Evolutionary conservation across 2,329 filamentous ascomycete genomes (phyloP), one percentile per base, ranked within the genome.

Genomic region (Fusarium sp.): DNA sequence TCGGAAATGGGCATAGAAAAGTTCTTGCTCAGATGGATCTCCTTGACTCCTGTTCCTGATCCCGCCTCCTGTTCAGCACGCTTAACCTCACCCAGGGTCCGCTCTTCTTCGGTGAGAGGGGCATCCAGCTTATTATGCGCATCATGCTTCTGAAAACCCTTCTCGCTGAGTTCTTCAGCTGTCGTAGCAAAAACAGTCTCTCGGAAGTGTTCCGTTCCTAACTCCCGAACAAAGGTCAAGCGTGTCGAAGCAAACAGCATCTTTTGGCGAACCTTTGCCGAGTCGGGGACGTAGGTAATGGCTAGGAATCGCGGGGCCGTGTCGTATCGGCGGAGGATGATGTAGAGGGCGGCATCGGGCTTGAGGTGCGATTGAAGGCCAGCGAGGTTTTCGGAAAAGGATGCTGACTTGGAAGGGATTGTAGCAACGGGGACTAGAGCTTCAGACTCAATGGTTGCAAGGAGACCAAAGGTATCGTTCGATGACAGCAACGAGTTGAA

Each of bases 171-270:
- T 81, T 96, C 93, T 20, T 88, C 86, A 24, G 89, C 82, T 40
- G 85, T 87, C 2, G 92, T 95, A 13, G 87, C 88, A 76, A 95
- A 94, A 42, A 95, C 84, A 24, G 88, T 91, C 77, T 95, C 91
- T 52, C 90, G 84, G 80, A 96, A 95, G 74, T 93, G 86, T 78
- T 96, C 92, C 55, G 89, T 87, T 45, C 93, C 93, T 11, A 96
- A 84, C 80, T 95, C 92, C 42, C 92, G 87, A 50, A 91, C 87
- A 2, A 96, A 85, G 1, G 92, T 92, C 72, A 95, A 83, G 11
- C 92, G 87, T 28, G 93, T 95, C 24, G 90, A 88, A 7, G 93
- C 92, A 78, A 95, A 95, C 22, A 96, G 87, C 91, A 93, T 96
- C 85, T 96, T 96, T 78, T 94, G 91, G 39, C 93, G 90, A 58